Evolutionary conservation across 2,329 filamentous ascomycete species (phyloP).

Genomic region (Emericellopsis cladophorae): DNA sequence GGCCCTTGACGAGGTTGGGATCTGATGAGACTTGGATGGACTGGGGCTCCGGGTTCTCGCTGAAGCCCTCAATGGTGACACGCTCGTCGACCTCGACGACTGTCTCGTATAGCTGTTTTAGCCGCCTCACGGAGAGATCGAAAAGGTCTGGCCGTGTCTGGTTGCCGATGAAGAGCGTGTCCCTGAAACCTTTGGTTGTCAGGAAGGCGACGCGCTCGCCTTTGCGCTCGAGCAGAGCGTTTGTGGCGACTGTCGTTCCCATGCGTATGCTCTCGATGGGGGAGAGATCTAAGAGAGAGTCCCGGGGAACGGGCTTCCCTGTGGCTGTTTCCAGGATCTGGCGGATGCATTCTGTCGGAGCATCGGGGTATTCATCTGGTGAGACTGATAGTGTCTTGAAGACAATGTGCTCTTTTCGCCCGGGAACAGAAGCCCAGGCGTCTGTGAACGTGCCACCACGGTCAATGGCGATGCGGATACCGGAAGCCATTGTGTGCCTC

Average conservation of each 20-base stretch:
- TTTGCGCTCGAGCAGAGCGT: conserved; percentile 63
- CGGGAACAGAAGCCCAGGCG: conserved; percentile 8
- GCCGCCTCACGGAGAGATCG: conserved; percentile 55
- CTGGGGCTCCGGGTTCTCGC: conserved; percentile 50
- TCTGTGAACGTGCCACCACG: conserved; percentile 41
- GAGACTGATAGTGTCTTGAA: conserved; percentile 64
- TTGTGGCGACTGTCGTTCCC: conserved; percentile 69
- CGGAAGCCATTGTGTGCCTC: conserved; percentile 1
- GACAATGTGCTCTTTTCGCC: conserved; percentile 17
- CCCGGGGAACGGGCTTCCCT: conserved; percentile 17
- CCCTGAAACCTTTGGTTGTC: conserved; percentile 60
- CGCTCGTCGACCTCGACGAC: conserved; percentile 66
- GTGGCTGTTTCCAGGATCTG: conserved; percentile 22
- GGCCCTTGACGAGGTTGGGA: conserved; percentile 49
- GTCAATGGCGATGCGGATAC: conserved; percentile 4
- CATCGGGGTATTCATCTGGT: conserved; percentile 60
- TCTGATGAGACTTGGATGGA: conserved; percentile 21
- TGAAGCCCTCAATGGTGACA: conserved; percentile 62
- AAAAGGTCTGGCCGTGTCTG: conserved; percentile 64
- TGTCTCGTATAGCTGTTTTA: conserved; percentile 55
- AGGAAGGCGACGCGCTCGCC: conserved; percentile 60
- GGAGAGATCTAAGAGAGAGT: conserved; percentile 18
- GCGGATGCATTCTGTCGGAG: conserved; percentile 61
- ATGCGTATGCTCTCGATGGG: conserved; percentile 32
- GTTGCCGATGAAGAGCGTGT: conserved; percentile 61